Base-by-base conservation (phyloP, 768 basidiomycete genomes). In the Phanerodontia chrysosporium region DNA sequence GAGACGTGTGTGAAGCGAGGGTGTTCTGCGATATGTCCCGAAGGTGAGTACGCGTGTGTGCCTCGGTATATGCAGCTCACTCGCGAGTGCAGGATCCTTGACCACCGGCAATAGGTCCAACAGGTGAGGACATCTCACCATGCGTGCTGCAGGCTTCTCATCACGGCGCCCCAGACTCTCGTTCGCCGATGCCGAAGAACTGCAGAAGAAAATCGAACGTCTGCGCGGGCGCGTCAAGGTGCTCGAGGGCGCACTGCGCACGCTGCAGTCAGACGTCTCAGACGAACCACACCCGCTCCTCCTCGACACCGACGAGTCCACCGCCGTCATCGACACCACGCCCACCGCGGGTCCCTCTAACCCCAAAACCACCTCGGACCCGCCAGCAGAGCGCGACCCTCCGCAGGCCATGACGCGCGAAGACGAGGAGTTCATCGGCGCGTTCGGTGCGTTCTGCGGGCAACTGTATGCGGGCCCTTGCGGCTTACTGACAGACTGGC, bases 1-100 rank as follows among this genome's bases (percentile, higher is more conserved):
- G 85, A 86, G 71, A 90, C 84, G 69, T 92, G 90, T 67, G 81
- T 82, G 24, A 85, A 86, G 58, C 78, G 89, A 66, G 89, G 89
- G 32, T 91, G 88, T 66, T 83, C 82, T 24, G 75, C 83, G 18
- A 86, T 91, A 58, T 92, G 89, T 72, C 89, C 89, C n/a, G 83
- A 86, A 57, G 89, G 89, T 86, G 63, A 46, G 62, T 55, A 52
- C 13, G 32, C 60, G n/a, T 28, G 36, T 14, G 45, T 68, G 55
- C 36, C 35, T 52, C 3, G 32, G 2, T 18, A 18, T 22, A 12
- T 45, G 18, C 46, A 48, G n/a, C 61, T 21, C 35, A 35, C 53
- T 44, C 9, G 29, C 10, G 21, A 28, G 22, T 35, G 56, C 60
- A 86, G 84, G 83, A 21, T 78, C 78, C 9, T 72, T 83, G 60